Base-by-base conservation (phyloP, 768 basidiomycete genomes). In the Gymnopilus dilepis region DNA sequence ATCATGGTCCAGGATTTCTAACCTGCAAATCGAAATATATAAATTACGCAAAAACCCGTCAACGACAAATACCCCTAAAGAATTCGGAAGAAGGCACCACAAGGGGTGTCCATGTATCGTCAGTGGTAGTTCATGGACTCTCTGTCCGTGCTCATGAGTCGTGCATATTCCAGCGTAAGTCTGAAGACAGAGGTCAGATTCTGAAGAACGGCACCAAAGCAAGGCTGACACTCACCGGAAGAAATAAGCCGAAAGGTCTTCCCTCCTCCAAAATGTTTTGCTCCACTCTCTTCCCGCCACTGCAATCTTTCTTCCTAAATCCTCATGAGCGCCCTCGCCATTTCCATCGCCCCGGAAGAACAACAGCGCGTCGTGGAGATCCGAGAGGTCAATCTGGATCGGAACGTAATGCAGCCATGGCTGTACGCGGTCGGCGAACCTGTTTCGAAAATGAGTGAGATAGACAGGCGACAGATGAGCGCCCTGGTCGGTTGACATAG, bases 391-490 rank as follows among this genome's bases (percentile, higher is more conserved):
- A 0, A 88, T 61, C 63, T 86, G 83, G 3, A 91, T 77, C 2
- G 90, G 90, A 0, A 92, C 80, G 68, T 91, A 92, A 71, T 91
- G 90, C 9, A 90, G 77, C 89, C 89, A 91, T 0, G 89, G 87
- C 30, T 77, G 80, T 45, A 87, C 76, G 11, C 86, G 81, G 58
- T 86, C 84, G 13, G 73, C 76, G 61, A 76, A 88, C 86, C 85
- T 86, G 63, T 13, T 19, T 60, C 34, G 22, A 11, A 22, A 40
- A 34, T 55, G 37, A 55, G 26, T 45, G 13, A 15, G 24, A 8
- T 64, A n/a, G 12, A n/a, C 38, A 28, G 28, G 19, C 12, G 13
- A 50, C 31, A 59, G 34, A 30, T 53, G 34, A 50, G 40, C 15
- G 38, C 54, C 8, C 11, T 40, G n/a, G n/a, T n/a, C n/a, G n/a